These are phyloP conservation scores for Reticulascus tulasneorum DNA, from an alignment of 2,329 filamentous ascomycete genomes.

Conservation along the genomic window DNA sequence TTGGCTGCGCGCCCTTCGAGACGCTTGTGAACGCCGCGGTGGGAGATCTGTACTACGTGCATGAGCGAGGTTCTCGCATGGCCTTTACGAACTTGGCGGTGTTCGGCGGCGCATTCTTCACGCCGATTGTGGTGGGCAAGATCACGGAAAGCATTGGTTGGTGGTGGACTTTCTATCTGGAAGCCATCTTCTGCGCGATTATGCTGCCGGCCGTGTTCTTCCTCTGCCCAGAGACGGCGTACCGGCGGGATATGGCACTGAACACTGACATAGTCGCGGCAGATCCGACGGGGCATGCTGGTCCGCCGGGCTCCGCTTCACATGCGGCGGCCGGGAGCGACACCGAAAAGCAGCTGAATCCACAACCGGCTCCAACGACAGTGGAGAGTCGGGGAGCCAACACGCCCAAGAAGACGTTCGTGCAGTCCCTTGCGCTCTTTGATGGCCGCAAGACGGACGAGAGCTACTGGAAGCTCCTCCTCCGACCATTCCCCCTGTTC, in stretches of 20 bases:
- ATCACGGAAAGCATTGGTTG: conserved; percentile 75
- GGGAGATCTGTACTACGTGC: conserved; percentile 87
- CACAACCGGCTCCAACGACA: background rate
- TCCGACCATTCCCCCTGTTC: conserved; percentile 80
- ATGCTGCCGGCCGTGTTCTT: conserved; percentile 70
- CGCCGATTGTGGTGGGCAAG: conserved; percentile 86
- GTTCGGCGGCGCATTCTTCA: conserved; percentile 58
- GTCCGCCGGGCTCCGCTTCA: background rate
- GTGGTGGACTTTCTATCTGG: conserved; percentile 84
- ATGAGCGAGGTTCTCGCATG: conserved; percentile 81
- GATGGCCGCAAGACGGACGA: conserved; percentile 81
- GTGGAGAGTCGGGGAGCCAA: conserved; percentile 8
- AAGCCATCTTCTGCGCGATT: conserved; percentile 74
- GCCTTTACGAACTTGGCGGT: conserved; percentile 63
- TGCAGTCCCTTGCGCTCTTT: conserved; percentile 63
- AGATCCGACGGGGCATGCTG: conserved; percentile 12
- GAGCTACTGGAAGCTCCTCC: conserved; percentile 57
- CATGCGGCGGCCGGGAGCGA: background rate
- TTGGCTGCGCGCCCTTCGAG: conserved; percentile 85
- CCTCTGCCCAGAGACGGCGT: conserved; percentile 78
- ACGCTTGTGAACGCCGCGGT: conserved; percentile 84
- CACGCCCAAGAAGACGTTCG: conserved; percentile 53
- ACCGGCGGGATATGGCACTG: conserved; percentile 58
- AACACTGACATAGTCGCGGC: conserved; percentile 63
- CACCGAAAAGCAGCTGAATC: background rate